Evolutionary conservation across 2,329 filamentous ascomycete genomes (phyloP).

Genomic region (Trichoderma breve): DNA sequence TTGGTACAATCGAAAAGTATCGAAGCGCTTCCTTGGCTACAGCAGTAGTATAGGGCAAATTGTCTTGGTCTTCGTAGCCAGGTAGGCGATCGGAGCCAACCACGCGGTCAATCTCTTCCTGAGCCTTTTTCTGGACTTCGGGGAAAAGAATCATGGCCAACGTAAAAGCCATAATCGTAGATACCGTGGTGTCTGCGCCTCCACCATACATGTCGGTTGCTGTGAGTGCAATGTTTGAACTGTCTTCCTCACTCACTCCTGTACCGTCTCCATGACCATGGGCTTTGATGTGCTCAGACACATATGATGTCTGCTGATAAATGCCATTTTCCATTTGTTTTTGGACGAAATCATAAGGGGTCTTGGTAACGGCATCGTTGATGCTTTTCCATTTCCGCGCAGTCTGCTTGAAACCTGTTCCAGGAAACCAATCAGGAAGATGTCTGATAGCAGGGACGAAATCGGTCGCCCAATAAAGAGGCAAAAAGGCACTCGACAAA

Average conservation of each 20-base stretch:
- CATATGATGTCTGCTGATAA: not conserved
- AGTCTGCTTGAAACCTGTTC: not conserved
- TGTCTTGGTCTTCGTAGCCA: not conserved
- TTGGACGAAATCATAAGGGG: not conserved
- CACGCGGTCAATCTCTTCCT: slow-evolving; percentile 10
- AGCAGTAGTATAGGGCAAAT: not conserved
- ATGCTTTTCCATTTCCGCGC: not conserved
- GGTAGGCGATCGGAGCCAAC: slow-evolving; percentile 1
- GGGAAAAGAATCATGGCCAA: not conserved
- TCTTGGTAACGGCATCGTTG: not conserved
- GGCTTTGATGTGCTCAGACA: not conserved
- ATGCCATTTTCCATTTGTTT: not conserved
- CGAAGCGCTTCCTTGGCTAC: not conserved
- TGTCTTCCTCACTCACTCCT: not conserved
- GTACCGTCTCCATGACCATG: not conserved
- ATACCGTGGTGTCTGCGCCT: not conserved
- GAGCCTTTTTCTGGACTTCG: slow-evolving; percentile 1
- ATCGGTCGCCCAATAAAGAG: not conserved
- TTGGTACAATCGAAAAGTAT: not conserved
- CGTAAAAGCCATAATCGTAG: not conserved
- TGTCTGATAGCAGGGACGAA: not conserved
- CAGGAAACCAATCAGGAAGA: slow-evolving; percentile 11
- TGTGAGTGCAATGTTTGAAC: not conserved
- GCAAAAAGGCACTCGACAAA: not conserved
- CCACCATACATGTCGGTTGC: not conserved